These are phyloP conservation scores for Daldinia sp. DNA, from an alignment of 2,329 filamentous ascomycete species.

Conservation along the genomic window DNA sequence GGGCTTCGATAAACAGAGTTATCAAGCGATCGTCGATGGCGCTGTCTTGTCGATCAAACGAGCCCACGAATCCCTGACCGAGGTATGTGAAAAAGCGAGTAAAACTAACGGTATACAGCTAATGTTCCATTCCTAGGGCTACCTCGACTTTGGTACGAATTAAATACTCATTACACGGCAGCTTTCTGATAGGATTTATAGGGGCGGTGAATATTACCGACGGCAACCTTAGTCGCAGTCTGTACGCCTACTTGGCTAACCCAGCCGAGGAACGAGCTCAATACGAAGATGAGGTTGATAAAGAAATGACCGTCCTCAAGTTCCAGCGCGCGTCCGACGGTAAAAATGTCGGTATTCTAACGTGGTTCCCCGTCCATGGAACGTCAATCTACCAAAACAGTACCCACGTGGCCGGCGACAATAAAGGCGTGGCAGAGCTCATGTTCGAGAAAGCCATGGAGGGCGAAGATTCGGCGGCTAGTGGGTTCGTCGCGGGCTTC, in stretches of 20 bases:
- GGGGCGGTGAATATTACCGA: conserved; percentile 67
- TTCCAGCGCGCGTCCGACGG: conserved; percentile 76
- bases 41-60: conserved; percentile 79
- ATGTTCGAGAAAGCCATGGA: conserved; percentile 78
- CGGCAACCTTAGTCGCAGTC: conserved; percentile 84
- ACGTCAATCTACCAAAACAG: conserved; percentile 92
- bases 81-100: conserved; percentile 43
- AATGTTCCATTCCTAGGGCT: conserved; percentile 39
- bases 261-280: conserved; percentile 73
- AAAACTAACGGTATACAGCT: conserved; percentile 14
- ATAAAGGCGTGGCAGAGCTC: conserved; percentile 89
- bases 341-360: conserved; percentile 80
- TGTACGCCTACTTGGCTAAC: conserved; percentile 85
- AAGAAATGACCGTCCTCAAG: conserved; percentile 78
- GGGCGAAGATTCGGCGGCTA: conserved; percentile 60
- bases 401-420: conserved; percentile 86
- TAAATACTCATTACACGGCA: neutral
- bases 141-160: conserved; percentile 34
- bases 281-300: conserved; percentile 73
- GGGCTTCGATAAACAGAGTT: conserved; percentile 86
- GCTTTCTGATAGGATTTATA: conserved; percentile 28
- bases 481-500: conserved; percentile 85
- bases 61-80: conserved; percentile 74
- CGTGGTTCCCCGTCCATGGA: conserved; percentile 91
- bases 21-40: conserved; percentile 86